Conservation (phyloP, 371 early-diverging fungal genomes). For the Mucor lusitanicus region DNA sequence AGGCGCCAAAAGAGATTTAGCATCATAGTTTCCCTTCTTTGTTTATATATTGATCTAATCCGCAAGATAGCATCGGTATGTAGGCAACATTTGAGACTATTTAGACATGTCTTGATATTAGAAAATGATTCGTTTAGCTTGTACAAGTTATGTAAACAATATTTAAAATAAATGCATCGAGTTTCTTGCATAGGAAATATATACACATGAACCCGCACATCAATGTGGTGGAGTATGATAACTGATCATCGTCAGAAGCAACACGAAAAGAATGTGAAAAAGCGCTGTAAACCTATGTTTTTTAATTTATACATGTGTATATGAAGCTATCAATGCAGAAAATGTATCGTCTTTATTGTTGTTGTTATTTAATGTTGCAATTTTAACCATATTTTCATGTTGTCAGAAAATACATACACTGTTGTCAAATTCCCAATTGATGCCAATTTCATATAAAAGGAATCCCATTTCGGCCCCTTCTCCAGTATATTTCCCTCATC, state of each 20-base stretch:
- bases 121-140: background rate
- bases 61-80: constrained; percentile 5
- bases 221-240: no score
- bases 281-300: background rate
- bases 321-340: background rate
- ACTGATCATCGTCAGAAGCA: background rate
- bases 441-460: background rate
- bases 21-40: background rate
- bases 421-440: constrained; percentile 12
- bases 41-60: background rate
- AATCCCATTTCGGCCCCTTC: background rate
- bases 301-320: background rate
- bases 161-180: background rate
- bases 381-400: background rate
- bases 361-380: constrained; percentile 6
- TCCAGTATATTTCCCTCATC: background rate
- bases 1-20: background rate
- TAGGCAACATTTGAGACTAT: background rate
- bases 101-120: background rate
- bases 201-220: background rate
- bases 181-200: background rate
- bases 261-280: background rate
- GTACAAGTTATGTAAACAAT: background rate
- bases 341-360: background rate
- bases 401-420: background rate